phyloP scores from a whole-genome alignment of 805 yeast species.

The Aciculoconidium aculeatum region DNA sequence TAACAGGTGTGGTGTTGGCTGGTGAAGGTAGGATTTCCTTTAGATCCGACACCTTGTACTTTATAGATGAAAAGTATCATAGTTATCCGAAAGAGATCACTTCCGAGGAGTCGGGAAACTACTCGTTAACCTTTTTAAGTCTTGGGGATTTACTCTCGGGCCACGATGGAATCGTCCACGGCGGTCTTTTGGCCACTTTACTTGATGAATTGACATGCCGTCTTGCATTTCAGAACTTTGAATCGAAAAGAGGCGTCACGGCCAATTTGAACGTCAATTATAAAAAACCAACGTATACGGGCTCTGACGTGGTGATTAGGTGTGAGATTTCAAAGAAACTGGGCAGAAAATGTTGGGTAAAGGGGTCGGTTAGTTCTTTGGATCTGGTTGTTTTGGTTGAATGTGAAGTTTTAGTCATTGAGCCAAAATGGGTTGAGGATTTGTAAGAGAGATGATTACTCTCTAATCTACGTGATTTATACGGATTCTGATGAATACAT shows the following conservation, averaged over 20 bases:
- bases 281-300: conserved; percentile 29
- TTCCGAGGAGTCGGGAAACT: conserved; percentile 18
- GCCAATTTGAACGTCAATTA: conserved; percentile 39
- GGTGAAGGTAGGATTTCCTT: conserved; percentile 31
- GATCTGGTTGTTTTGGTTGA: conserved; percentile 26
- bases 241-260: conserved; percentile 36
- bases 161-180: conserved; percentile 37
- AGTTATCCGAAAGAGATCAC: conserved; percentile 18
- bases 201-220: conserved; percentile 39
- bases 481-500: background rate
- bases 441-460: conserved; percentile 15
- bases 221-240: conserved; percentile 36
- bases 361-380: conserved; percentile 27
- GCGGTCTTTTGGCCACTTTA: conserved; percentile 38
- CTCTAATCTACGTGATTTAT: too few relatives aligned
- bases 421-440: conserved; percentile 35
- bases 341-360: conserved; percentile 37
- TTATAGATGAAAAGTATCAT: conserved; percentile 28
- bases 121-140: conserved; percentile 33
- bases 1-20: conserved; percentile 30
- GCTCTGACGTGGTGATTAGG: conserved; percentile 28
- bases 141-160: conserved; percentile 35
- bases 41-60: conserved; percentile 27
- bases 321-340: conserved; percentile 25
- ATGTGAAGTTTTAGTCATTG: conserved; percentile 36